Evolutionary conservation across 768 basidiomycete species (phyloP).

Genomic region (Dioszegia aurantiaca): DNA sequence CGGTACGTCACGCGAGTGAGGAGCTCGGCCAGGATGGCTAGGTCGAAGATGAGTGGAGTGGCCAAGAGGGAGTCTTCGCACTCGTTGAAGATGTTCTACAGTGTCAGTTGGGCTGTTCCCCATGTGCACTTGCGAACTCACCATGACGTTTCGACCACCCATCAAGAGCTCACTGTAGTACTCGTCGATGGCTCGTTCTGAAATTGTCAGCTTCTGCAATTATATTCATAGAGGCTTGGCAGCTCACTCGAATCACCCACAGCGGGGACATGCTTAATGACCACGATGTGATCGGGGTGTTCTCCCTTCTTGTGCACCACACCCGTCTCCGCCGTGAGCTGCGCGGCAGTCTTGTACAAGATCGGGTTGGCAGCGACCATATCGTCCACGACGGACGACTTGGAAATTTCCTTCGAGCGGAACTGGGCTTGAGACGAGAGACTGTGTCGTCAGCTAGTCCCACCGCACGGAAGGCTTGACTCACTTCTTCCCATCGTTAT

Average conservation of each 20-base stretch:
- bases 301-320: conserved; percentile 67
- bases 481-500: conserved; percentile 77
- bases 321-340: conserved; percentile 57
- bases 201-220: not conserved
- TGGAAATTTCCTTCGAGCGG: conserved; percentile 97
- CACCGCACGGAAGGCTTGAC: not conserved
- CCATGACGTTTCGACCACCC: conserved; percentile 87
- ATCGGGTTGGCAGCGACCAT: conserved; percentile 91
- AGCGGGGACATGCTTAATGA: conserved; percentile 94
- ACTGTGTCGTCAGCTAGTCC: conserved; percentile 55
- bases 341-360: conserved; percentile 70
- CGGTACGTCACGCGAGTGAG: conserved; percentile 91
- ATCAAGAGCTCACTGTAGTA: conserved; percentile 98
- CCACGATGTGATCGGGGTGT: conserved; percentile 94
- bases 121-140: conserved; percentile 2
- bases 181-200: conserved; percentile 81
- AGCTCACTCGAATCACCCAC: conserved; percentile 78
- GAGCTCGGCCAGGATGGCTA: conserved; percentile 88
- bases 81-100: conserved; percentile 70
- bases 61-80: conserved; percentile 98
- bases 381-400: conserved; percentile 91
- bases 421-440: conserved; percentile 87
- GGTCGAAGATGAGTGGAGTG: conserved; percentile 90
- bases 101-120: not conserved
- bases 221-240: not conserved